phyloP scores from a whole-genome alignment of 1,284 basidiomycete species.

The Erythrobasidium hasegawianum region DNA sequence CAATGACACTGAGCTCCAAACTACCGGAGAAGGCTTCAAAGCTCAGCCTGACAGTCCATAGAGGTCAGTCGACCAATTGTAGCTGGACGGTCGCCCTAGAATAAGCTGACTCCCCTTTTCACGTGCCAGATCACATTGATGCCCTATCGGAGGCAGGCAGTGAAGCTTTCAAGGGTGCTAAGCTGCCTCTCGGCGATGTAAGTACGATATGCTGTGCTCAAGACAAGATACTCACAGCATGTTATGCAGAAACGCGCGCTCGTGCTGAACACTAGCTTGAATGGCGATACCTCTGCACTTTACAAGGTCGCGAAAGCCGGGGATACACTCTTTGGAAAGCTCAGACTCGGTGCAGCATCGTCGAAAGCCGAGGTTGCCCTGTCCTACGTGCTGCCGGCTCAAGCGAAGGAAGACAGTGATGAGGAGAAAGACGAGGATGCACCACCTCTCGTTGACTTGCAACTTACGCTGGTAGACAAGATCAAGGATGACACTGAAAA shows the following conservation, averaged over 20 bases:
- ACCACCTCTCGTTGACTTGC: conserved; percentile 44
- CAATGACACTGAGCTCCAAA: conserved; percentile 46
- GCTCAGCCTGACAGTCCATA: conserved; percentile 45
- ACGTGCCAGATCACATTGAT: conserved; percentile 48
- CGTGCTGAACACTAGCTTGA: conserved; percentile 45
- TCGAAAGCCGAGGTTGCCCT: conserved; percentile 43
- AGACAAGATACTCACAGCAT: too few species aligned
- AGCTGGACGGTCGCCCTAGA: too few species aligned
- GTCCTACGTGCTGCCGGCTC: conserved; percentile 47
- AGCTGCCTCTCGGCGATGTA: conserved; percentile 45
- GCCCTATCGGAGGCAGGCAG: conserved; percentile 41
- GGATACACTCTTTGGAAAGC: conserved; percentile 47
- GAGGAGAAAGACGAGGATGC: conserved; percentile 18
- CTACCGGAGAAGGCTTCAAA: conserved; percentile 46
- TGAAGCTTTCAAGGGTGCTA: conserved; percentile 44
- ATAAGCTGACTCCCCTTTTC: too few species aligned
- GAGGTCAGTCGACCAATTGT: conserved; percentile 7
- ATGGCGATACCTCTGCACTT: conserved; percentile 43
- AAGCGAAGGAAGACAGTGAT: conserved; percentile 42
- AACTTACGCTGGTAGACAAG: conserved; percentile 46
- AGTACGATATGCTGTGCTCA: not conserved
- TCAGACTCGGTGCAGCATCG: conserved; percentile 42
- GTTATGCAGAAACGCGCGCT: conserved; percentile 46
- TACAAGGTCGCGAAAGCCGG: conserved; percentile 48
- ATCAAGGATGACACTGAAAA: conserved; percentile 46